Base-by-base conservation (phyloP, 2,329 filamentous ascomycete genomes). In the Blastomyces parvus region DNA sequence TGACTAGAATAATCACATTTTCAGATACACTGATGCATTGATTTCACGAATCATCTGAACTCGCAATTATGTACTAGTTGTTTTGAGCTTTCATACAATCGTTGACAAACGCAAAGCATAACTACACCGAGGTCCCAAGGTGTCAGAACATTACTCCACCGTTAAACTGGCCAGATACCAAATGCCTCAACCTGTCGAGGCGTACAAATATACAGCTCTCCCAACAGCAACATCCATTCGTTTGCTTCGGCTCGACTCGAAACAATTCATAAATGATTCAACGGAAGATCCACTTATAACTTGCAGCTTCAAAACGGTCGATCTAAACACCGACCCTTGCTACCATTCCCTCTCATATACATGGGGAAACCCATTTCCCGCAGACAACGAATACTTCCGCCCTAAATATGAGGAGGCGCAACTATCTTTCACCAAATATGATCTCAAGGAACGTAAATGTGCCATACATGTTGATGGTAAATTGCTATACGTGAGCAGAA, bases 261-360 rank as follows among this genome's bases (percentile, higher is more conserved):
- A 42, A 25, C 19, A 52, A n/a, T 50, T n/a, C 22, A 38, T 19
- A 33, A n/a, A 59, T 13, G 40, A 25, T 7, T 40, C 62, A 19
- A 14, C 62, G 19, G 22, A 55, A 9, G 30, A 19, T 17, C 11
- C 38, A n/a, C 38, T 13, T 25, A 52, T 61, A 25, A 30, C 44
- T 22, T 64, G 60, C 40, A 62, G 61, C n/a, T 38, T 65, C 22
- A 59, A 59, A 63, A 65, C 42, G 8, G 57, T 65, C 22, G 58
- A 65, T 46, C 53, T 65, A n/a, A 46, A 36, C 27, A 30, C 27
- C 2, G 50, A 52, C 46, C 30, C 55, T 22, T 33, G 61, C 19
- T 66, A 62, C 38, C 62, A 65, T 30, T 50, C 64, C 5, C 56
- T 66, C 14, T 66, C 65, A 48, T 66, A 66, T 59, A 63, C 61